Evolutionary conservation across 768 basidiomycete genomes (phyloP), one percentile per base, ranked within the genome.

Genomic region (Leccinum imitatum): DNA sequence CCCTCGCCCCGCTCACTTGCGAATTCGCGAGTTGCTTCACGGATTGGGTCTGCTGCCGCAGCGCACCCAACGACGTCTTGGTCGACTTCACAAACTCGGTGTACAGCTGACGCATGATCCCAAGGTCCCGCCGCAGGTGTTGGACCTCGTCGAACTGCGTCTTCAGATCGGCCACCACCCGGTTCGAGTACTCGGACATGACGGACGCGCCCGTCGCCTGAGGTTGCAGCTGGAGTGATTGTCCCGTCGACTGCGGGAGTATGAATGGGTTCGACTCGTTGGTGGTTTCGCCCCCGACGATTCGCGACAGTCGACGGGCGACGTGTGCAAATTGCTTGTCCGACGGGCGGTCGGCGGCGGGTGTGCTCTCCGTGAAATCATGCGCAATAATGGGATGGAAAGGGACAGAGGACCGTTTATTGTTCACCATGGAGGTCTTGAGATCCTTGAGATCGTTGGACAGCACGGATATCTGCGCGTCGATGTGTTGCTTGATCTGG

Each of bases 401-500:
- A 46, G 81, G 77, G 13, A 77, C 62, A 1, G 87, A 83, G 7
- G 82, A 75, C 55, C 88, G 82, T 27, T 83, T 79, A 62, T 77
- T 81, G 57, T 75, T 80, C 25, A 80, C 71, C 39, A 98, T 85
- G 3, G 82, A 79, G 3, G 80, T 78, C 67, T 86, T 88, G 65
- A 98, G 82, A 46, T 98, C 95, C 65, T 94, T 93, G 75, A 98
- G 84, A 60, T 98, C 95, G 63, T 89, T 88, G 31, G 92, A 86
- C 17, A 99, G 78, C 0, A 78, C 78, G 0, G 91, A 87, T 62
- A 99, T 95, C 67, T 96, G 95, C 2, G 85, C 69, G 69, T 99
- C 96, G 65, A 99, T 95, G 71, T 99, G 96, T 69, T 98, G 94
- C 72, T 96, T 98, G 73, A 99, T 96, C 72, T 98, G 96, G 75